Base-by-base conservation (phyloP, 2,329 filamentous ascomycete species). In the Phialophora tarda region DNA sequence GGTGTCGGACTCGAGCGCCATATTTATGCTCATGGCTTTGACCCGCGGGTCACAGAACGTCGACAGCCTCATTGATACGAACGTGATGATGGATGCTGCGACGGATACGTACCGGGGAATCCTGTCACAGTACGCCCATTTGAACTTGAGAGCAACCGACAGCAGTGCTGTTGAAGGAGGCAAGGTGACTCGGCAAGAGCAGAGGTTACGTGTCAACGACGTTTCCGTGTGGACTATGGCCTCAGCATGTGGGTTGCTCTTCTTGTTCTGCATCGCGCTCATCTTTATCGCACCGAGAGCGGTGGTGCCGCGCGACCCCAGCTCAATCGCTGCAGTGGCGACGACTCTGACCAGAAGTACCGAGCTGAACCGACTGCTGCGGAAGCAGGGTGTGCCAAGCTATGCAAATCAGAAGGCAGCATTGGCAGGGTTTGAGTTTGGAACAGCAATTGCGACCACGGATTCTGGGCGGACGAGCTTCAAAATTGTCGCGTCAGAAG, bases 401-500 rank as follows among this genome's bases (percentile, higher is more conserved):
- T 51, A 50, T 47, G 59, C 62, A 32, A 70, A 71, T 50, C 69
- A 71, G 44, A 69, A 70, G 51, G 44, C 62, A 4, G 69, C 68
- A 10, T 59, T 72, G 51, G 65, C 69, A 32, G 70, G 70, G n/a
- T 72, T 65, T 41, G 69, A 72, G 56, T 71, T 71, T 50, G 71
- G 71, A 14, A 71, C 71, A 11, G 71, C 71, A 11, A 70, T 72
- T 26, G 70, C 71, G 14, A 65, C 65, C 17, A 69, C 67, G 10
- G 71, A 72, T 47, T 62, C 62, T 30, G 69, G 68, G 6, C 51
- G 56, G 38, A 63, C 53, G n/a, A 69, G 59, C 30, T 72, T 71
- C 66, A 71, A 71, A 48, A 71, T 72, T 60, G 68, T 71, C 32
- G 64, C 69, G n/a, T 71, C 69, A 2, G 71, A 72, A 60, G 71